Base-by-base conservation (phyloP, 73 alveolate species). In the Stentor coeruleus region DNA sequence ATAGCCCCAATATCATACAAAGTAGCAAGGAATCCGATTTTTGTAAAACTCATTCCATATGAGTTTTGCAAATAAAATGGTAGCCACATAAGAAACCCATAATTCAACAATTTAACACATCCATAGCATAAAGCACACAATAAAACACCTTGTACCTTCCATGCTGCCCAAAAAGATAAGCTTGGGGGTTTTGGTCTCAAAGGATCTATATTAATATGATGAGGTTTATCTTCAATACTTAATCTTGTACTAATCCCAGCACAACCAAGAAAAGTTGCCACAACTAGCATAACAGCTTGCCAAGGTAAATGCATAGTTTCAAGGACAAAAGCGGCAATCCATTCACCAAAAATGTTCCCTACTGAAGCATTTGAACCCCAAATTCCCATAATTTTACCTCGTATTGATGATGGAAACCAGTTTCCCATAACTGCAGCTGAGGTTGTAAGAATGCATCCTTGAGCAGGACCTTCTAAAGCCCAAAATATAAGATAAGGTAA, bases 371-470 rank as follows among this genome's bases (percentile, higher is more conserved):
- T 73, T 6, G 92, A 42, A 2, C 87, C 37, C 85, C 85, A 87
- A 15, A 90, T 55, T 2, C 96, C 96, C 42, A 87, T 74, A 30
- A 87, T 33, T 6, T 74, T 38, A 1, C 96, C 96, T 59, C 93
- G 74, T 15, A 90, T 90, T 39, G 81, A 31, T 60, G 74, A 81
- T 3, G 90, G 88, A 75, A 90, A 90, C 96, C 96, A 90, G 60
- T 87, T 90, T 3, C 85, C 89, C 85, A 90, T 83, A 59, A 90
- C 74, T 3, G 91, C 91, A 0, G 76, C 85, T 39, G 89, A 81
- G 3, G 86, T 33, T 2, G 96, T 49, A 20, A 20, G 37, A 11
- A 66, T 66, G n/a, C 79, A 20, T 20, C 79, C 79, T 66, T 66
- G 79, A 26, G 37, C 2, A 31, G 40, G 37, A 1, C 79, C 79